phyloP scores from a whole-genome alignment of 345 rosid species.

The Acer campestre region DNA sequence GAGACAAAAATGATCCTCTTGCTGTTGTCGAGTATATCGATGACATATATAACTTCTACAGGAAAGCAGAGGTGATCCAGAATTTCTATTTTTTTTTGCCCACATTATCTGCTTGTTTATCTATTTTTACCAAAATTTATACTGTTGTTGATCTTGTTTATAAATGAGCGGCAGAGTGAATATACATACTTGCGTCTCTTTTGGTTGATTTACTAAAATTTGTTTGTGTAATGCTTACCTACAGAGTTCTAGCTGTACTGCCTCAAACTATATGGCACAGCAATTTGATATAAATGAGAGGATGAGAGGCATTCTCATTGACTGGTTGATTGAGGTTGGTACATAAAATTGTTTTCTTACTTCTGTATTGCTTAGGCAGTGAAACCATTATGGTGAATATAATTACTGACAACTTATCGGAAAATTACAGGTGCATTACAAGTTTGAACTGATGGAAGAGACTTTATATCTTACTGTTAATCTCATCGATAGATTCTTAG shows the following conservation, averaged over 20 bases:
- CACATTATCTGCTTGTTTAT: not conserved
- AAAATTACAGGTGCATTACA: conserved; percentile 86
- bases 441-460: conserved; percentile 97
- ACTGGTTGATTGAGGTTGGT: conserved; percentile 91
- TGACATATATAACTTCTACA: conserved; percentile 67
- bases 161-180: too few relatives aligned
- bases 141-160: too few relatives aligned
- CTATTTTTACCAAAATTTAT: too few relatives aligned
- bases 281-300: conserved; percentile 80
- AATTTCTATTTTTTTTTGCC: not conserved
- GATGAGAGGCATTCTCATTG: conserved; percentile 93
- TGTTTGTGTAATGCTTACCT: conserved; percentile 6
- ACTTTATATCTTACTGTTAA: conserved; percentile 90
- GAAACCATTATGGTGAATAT: not conserved
- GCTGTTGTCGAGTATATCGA: conserved; percentile 84
- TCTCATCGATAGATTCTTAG: conserved; percentile 87
- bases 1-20: conserved; percentile 70
- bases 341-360: not conserved
- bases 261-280: conserved; percentile 70
- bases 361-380: not conserved
- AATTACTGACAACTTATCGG: conserved; percentile 13
- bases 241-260: conserved; percentile 59
- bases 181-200: too few relatives aligned
- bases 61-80: conserved; percentile 68
- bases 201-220: not conserved